Conservation (phyloP, 1,284 basidiomycete species). For the Cryptococcus sp. region DNA sequence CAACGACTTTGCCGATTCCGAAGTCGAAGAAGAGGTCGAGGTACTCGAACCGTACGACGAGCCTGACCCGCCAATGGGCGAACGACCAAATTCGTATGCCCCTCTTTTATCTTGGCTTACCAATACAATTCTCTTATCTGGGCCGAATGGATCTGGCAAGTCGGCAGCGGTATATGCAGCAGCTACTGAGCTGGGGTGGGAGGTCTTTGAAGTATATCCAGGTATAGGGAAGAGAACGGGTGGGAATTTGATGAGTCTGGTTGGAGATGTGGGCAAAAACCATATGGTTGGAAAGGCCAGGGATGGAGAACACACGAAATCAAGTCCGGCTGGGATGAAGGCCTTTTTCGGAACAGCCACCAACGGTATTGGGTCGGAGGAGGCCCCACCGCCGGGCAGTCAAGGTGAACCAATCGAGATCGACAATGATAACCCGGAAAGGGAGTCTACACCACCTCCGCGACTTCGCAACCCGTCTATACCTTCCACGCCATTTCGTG, state of each 20-base stretch:
- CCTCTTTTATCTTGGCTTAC: conserved; percentile 52
- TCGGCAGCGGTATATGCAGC: conserved; percentile 90
- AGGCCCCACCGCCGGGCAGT: conserved; percentile 5
- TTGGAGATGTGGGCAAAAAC: conserved; percentile 91
- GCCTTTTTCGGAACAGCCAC: conserved; percentile 17
- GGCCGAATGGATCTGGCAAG: conserved; percentile 84
- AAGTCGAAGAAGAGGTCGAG: conserved; percentile 17
- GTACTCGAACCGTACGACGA: conserved; percentile 24
- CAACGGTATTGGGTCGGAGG: conserved; percentile 6
- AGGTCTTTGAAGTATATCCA: conserved; percentile 96
- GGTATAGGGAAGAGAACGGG: conserved; percentile 84
- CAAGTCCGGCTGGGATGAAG: conserved; percentile 2
- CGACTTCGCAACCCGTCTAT: background rate
- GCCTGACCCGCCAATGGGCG: conserved; percentile 14
- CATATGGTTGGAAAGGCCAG: conserved; percentile 60
- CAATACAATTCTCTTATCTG: conserved; percentile 79
- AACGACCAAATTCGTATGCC: conserved; percentile 26
- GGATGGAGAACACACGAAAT: conserved; percentile 5
- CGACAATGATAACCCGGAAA: conserved; percentile 1
- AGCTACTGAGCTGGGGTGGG: conserved; percentile 87
- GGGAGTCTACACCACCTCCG: background rate
- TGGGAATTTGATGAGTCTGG: conserved; percentile 68
- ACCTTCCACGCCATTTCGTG: background rate
- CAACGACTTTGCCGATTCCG: conserved; percentile 30
- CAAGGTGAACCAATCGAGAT: conserved; percentile 26